A percentile compares a stretch with the other conserved stretches of the same genome.
phyloP scores from a whole-genome alignment of 1,284 basidiomycete species.

The Cryptococcus sp. region DNA sequence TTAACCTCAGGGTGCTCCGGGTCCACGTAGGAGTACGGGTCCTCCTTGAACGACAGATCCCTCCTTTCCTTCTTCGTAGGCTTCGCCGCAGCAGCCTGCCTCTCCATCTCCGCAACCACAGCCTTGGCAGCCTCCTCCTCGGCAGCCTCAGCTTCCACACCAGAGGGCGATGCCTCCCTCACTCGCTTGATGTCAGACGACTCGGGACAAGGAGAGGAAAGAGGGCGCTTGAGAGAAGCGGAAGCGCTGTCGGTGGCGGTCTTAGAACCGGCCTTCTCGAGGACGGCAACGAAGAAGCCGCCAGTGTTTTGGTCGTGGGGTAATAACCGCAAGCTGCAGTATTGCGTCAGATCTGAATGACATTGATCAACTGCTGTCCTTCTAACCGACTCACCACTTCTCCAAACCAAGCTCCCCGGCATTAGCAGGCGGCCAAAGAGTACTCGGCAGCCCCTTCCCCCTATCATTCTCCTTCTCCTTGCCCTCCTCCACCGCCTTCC shows the following conservation, averaged over 20 bases:
- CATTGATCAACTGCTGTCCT: background rate
- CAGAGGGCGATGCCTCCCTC: constrained; percentile 38
- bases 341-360: constrained; percentile 1
- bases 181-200: constrained; percentile 17
- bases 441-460: constrained; percentile 58
- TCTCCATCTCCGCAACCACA: background rate
- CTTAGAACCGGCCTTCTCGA: constrained; percentile 56
- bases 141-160: background rate
- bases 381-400: constrained; percentile 60
- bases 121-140: constrained; percentile 3
- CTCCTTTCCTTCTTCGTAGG: constrained; percentile 47
- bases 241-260: background rate
- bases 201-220: constrained; percentile 14
- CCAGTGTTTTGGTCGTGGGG: constrained; percentile 97
- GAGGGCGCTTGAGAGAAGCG: constrained; percentile 9
- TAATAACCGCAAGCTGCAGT: constrained; percentile 73
- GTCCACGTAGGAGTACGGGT: constrained; percentile 78
- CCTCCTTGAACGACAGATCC: constrained; percentile 71
- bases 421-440: constrained; percentile 77
- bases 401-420: constrained; percentile 61
- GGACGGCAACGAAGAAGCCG: constrained; percentile 92
- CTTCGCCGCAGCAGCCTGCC: constrained; percentile 16
- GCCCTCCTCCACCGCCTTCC: constrained; percentile 22
- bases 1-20: constrained; percentile 67
- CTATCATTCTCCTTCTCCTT: constrained; percentile 38